These are phyloP conservation scores for Candida schatavii DNA, from an alignment of 805 yeast species.

Conservation along the genomic window DNA sequence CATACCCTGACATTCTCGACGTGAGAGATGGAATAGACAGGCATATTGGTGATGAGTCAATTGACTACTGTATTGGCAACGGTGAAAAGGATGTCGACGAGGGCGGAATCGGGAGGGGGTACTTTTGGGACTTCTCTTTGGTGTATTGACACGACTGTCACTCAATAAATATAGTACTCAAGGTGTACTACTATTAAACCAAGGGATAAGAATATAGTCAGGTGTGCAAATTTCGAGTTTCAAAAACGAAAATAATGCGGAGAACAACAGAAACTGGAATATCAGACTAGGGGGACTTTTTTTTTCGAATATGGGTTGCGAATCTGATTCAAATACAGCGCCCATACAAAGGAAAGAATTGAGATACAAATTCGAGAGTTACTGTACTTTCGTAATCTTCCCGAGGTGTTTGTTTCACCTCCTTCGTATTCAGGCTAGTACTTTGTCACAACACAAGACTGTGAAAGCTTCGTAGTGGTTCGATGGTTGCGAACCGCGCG, in stretches of 20 bases:
- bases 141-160: too few species aligned
- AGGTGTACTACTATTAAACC: too few species aligned
- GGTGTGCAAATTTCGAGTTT: background rate
- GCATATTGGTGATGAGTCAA: conserved; percentile 36
- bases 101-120: too few species aligned
- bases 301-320: too few species aligned
- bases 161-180: too few species aligned
- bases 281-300: too few species aligned
- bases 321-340: too few species aligned
- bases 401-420: conserved; percentile 8
- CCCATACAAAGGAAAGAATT: too few species aligned
- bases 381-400: conserved; percentile 10
- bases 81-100: background rate
- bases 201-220: background rate
- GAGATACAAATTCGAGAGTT: too few species aligned
- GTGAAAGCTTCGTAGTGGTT: too few species aligned
- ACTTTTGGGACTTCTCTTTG: too few species aligned
- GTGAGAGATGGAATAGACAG: conserved; percentile 55
- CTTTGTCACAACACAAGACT: conserved; percentile 31
- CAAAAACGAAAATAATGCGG: background rate
- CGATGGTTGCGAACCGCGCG: too few species aligned
- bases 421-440: conserved; percentile 26
- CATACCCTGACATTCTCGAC: conserved; percentile 75
- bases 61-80: background rate
- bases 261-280: background rate